Evolutionary conservation across 805 yeast genomes (phyloP).

Genomic region (Saccharomycopsis amapae): DNA sequence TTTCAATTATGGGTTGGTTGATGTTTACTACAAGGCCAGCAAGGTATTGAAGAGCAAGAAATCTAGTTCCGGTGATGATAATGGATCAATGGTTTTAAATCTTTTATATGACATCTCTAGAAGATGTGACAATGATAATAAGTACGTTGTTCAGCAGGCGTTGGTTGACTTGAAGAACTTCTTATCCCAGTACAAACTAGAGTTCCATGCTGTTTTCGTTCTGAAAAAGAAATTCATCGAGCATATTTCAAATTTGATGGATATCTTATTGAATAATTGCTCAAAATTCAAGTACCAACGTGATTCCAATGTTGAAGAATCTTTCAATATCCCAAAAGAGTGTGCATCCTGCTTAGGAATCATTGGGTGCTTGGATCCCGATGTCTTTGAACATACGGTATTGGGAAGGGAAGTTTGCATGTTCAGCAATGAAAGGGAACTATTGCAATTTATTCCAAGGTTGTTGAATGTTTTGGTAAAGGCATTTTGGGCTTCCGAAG

Average conservation of each 20-base stretch:
- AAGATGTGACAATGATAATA: conserved; percentile 55
- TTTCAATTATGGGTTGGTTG: conserved; percentile 34
- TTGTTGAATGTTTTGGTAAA: conserved; percentile 54
- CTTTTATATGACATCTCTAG: conserved; percentile 46
- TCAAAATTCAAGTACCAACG: conserved; percentile 41
- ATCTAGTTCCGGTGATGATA: conserved; percentile 20
- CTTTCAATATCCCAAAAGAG: conserved; percentile 38
- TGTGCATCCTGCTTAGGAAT: conserved; percentile 67
- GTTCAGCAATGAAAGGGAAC: conserved; percentile 53
- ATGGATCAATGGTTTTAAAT: conserved; percentile 21
- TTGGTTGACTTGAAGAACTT: conserved; percentile 54
- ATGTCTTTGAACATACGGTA: conserved; percentile 31
- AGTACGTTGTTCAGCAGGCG: conserved; percentile 66
- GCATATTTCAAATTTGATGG: conserved; percentile 39
- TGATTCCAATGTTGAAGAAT: background rate
- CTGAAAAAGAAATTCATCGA: conserved; percentile 29
- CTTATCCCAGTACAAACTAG: conserved; percentile 42
- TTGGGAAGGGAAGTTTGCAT: conserved; percentile 47
- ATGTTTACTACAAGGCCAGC: conserved; percentile 27
- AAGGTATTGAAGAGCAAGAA: conserved; percentile 28
- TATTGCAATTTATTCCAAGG: conserved; percentile 11
- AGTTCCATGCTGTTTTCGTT: conserved; percentile 40
- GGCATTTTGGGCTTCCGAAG: conserved; percentile 83
- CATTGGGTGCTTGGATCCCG: conserved; percentile 52
- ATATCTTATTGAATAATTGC: conserved; percentile 49